Evolutionary conservation across 805 yeast species (phyloP).

Genomic region (Ogataea trehalophila): DNA sequence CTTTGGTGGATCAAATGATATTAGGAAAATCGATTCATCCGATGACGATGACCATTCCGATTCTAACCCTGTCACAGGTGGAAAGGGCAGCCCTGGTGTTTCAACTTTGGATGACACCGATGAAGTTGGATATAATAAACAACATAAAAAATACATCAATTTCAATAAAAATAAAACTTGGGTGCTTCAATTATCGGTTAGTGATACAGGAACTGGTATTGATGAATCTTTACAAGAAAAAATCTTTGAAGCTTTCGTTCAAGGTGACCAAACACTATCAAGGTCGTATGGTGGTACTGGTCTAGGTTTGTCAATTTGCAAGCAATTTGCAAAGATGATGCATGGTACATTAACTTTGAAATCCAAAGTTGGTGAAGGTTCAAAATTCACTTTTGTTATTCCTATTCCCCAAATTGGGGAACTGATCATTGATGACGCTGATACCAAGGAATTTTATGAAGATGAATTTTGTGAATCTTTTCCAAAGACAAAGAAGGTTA

Average conservation of each 20-base stretch:
- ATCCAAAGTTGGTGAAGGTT: conserved; percentile 76
- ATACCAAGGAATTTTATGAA: conserved; percentile 43
- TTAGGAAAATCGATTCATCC: conserved; percentile 12
- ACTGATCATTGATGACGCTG: conserved; percentile 30
- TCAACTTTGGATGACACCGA: conserved; percentile 19
- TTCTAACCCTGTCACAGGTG: conserved; percentile 8
- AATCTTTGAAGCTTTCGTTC: conserved; percentile 94
- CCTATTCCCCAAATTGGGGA: conserved; percentile 69
- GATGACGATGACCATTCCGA: neutral
- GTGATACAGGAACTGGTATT: conserved; percentile 94
- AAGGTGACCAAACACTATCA: conserved; percentile 91
- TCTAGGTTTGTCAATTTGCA: conserved; percentile 81
- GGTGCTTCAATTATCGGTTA: conserved; percentile 67
- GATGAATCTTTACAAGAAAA: conserved; percentile 74
- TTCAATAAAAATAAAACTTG: conserved; percentile 35
- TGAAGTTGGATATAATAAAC: conserved; percentile 11
- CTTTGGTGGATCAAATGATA: conserved; percentile 7
- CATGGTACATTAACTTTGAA: conserved; percentile 68
- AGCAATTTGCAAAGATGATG: conserved; percentile 89
- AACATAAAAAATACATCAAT: conserved; percentile 13
- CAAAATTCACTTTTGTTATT: conserved; percentile 75
- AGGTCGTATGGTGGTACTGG: conserved; percentile 96
- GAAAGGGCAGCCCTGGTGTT: conserved; percentile 6
- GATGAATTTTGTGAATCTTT: conserved; percentile 63
- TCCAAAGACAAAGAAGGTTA: conserved; percentile 47